Evolutionary conservation across 352 stramenopile genomes (phyloP), one percentile per base, ranked within the genome.

Genomic region (Phytophthora tubulina): DNA sequence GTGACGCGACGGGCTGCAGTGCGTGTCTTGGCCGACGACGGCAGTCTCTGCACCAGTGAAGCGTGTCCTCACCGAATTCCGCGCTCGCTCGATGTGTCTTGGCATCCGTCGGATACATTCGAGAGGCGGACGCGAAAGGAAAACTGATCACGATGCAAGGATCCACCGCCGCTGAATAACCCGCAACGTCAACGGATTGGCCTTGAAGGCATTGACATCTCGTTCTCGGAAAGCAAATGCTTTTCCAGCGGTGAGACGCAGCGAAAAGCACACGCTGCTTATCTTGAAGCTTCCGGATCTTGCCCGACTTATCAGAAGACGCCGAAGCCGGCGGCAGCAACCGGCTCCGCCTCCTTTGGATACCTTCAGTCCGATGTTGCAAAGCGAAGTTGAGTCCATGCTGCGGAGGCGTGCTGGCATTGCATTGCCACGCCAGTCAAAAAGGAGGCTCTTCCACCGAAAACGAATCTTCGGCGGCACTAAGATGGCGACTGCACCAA

Each of bases 221-320:
- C 17, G 55, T 73, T 79, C 67, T 33, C 4, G 27, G 17, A 75
- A 79, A 79, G 61, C 72, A 63, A 54, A 54, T 79, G 72, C 50
- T 73, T 79, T 79, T 54, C 27, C 31, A 59, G 48, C 67, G 44
- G 53, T 75, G 68, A 75, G 68, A 72, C 55, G 68, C 55, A 72
- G 13, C 41, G 30, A 33, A 30, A 15, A 69, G 53, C 63, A 57
- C 42, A 13, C 33, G 49, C 48, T 66, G 62, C 62, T 70, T 54
- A 70, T 67, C 42, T 68, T 53, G 53, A 76, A 67, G 49, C 50
- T 68, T 72, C 63, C 63, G 63, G 69, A 72, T 68, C 56, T 71
- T 39, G 67, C 63, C 62, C 67, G 52, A 54, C 49, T 73, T 73
- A 72, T 49, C 27, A 54, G 39, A 54, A 67, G 33, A 4, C 38